Conservation (phyloP, 768 basidiomycete genomes). For the Melanogaster broomeanus region DNA sequence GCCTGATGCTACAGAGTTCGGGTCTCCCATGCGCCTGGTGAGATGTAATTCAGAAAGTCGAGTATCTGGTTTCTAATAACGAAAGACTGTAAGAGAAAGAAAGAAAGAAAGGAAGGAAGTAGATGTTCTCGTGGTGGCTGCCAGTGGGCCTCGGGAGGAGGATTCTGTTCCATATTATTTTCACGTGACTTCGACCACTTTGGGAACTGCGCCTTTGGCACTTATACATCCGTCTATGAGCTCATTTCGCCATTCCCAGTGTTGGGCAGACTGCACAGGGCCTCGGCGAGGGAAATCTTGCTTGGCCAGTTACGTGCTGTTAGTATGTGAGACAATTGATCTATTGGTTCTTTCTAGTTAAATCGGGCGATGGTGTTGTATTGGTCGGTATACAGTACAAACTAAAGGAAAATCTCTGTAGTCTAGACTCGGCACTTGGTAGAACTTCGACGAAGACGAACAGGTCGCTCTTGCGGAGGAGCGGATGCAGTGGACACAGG, state of each 20-base stretch:
- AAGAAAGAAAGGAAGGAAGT: neutral
- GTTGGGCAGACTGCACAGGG: no score
- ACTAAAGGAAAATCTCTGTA: neutral
- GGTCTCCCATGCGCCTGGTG: slow-evolving; percentile 32
- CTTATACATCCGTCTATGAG: no score
- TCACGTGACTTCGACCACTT: neutral
- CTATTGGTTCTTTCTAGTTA: no score
- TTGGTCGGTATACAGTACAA: neutral
- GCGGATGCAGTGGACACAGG: neutral
- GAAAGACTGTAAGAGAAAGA: neutral
- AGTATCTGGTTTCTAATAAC: neutral
- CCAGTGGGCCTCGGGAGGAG: neutral
- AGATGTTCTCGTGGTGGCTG: neutral
- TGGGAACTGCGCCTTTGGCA: slow-evolving; percentile 7
- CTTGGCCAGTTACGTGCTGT: no score
- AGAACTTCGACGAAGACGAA: slow-evolving; percentile 7
- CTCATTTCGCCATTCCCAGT: no score
- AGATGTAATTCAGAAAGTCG: neutral
- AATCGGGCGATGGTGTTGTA: no score
- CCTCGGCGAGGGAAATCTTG: no score
- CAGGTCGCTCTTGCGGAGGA: slow-evolving; percentile 8
- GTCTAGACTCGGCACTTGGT: slow-evolving; percentile 12
- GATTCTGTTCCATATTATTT: no score
- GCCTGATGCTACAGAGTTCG: slow-evolving; percentile 20
- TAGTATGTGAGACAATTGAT: no score